Conservation (phyloP, 139 green algal genomes). For the Chlamydomonas incerta region DNA sequence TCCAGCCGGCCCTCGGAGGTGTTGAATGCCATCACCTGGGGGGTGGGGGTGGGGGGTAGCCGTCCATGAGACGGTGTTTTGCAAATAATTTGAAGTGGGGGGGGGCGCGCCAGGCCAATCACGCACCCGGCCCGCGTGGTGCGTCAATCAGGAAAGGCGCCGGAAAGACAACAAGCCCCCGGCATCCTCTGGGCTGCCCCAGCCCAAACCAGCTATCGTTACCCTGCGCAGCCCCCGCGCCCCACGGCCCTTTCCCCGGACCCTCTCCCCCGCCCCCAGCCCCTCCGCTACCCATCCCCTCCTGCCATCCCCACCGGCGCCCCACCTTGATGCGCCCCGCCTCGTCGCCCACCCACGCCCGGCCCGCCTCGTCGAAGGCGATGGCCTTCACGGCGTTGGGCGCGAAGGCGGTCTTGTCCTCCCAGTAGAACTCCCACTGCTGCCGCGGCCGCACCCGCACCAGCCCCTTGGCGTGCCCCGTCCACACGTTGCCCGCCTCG, state of each 20-base stretch:
- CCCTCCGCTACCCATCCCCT: neutral
- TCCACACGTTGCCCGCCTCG: constrained; percentile 56
- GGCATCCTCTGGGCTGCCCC: too few species aligned
- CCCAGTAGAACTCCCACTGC: constrained; percentile 43
- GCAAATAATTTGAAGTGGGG: too few species aligned
- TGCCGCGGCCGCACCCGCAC: constrained; percentile 43
- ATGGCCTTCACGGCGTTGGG: constrained; percentile 37
- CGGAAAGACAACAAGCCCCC: too few species aligned
- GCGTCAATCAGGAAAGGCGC: too few species aligned
- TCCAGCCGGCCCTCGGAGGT: neutral
- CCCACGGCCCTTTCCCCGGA: too few species aligned
- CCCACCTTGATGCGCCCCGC: constrained; percentile 44
- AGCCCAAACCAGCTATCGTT: too few species aligned
- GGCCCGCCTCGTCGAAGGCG: constrained; percentile 45
- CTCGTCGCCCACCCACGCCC: constrained; percentile 58
- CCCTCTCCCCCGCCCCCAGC: neutral
- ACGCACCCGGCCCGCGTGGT: too few species aligned
- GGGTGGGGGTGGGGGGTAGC: too few species aligned
- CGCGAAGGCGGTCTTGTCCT: constrained; percentile 48
- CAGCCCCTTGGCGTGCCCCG: constrained; percentile 55
- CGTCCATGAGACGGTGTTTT: too few species aligned
- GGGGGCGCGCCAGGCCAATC: too few species aligned
- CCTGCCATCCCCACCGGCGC: neutral
- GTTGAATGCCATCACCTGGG: constrained; percentile 11
- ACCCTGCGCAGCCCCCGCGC: too few species aligned